Evolutionary conservation across 108 stramenopile species (phyloP).

Genomic region (Fragilariopsis cylindrus): DNA sequence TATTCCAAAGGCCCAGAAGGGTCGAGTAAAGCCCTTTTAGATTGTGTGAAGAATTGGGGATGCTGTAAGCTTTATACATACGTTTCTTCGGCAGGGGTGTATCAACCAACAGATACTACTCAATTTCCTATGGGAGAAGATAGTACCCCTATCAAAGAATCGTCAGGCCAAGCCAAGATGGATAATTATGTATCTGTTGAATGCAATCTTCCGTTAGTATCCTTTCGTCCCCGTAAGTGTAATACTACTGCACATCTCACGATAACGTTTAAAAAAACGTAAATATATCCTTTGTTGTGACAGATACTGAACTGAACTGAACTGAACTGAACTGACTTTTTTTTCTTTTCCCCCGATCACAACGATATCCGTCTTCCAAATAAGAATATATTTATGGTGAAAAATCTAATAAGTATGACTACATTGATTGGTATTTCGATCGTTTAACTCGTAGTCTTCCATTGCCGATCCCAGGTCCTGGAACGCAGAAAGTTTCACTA

Average conservation of each 20-base stretch:
- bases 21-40: constrained; percentile 64
- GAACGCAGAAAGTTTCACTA: constrained; percentile 77
- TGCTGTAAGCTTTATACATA: constrained; percentile 69
- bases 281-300: too few species aligned
- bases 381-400: constrained; percentile 69
- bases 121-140: constrained; percentile 77
- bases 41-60: constrained; percentile 69
- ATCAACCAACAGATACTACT: constrained; percentile 52
- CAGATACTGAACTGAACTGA: too few species aligned
- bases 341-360: too few species aligned
- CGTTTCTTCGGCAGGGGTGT: constrained; percentile 79
- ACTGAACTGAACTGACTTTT: too few species aligned
- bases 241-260: constrained; percentile 25
- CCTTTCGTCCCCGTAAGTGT: constrained; percentile 62
- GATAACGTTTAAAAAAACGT: too few species aligned
- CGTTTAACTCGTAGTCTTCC: constrained; percentile 58
- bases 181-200: constrained; percentile 68
- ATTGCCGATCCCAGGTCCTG: constrained; percentile 76
- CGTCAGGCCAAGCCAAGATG: constrained; percentile 66
- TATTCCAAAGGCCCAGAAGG: constrained; percentile 73
- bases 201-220: constrained; percentile 67
- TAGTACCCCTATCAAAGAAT: constrained; percentile 74
- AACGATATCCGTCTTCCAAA: background rate
- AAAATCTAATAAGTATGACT: constrained; percentile 82
- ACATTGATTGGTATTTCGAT: constrained; percentile 88